A percentile compares a stretch with the other conserved stretches of the same genome.
phyloP scores from a whole-genome alignment of 2,329 filamentous ascomycete species.

The Fusarium musae region DNA sequence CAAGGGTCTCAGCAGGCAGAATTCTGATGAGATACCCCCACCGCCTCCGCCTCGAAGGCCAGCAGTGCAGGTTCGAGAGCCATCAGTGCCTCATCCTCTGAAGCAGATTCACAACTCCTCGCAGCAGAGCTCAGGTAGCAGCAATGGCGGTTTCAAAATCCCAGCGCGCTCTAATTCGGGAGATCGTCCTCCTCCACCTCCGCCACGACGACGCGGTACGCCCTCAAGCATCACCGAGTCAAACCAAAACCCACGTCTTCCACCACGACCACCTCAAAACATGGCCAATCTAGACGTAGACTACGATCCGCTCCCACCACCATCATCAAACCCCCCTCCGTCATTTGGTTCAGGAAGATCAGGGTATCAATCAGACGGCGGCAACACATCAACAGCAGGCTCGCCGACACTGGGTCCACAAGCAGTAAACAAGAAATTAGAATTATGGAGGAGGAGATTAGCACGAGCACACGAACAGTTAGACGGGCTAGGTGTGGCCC shows the following conservation, averaged over 20 bases:
- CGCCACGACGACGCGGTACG: slow-evolving; percentile 58
- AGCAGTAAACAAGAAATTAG: slow-evolving; percentile 72
- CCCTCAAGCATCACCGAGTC: slow-evolving; percentile 46
- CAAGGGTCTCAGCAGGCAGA: slow-evolving; percentile 35
- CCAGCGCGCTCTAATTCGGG: slow-evolving; percentile 23
- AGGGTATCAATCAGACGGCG: slow-evolving; percentile 46
- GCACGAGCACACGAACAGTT: slow-evolving; percentile 71
- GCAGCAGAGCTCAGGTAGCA: slow-evolving; percentile 45
- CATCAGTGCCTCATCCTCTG: slow-evolving; percentile 51
- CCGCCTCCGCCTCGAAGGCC: slow-evolving; percentile 53
- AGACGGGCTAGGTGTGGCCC: slow-evolving; percentile 70
- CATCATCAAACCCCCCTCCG: slow-evolving; percentile 40
- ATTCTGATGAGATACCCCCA: slow-evolving; percentile 42
- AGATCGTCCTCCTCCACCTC: slow-evolving; percentile 57
- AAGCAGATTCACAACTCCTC: slow-evolving; percentile 56
- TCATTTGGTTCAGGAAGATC: slow-evolving; percentile 43
- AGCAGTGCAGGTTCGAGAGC: slow-evolving; percentile 26
- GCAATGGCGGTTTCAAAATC: slow-evolving; percentile 24
- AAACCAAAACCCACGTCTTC: slow-evolving; percentile 43
- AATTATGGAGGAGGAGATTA: slow-evolving; percentile 77
- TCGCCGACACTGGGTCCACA: slow-evolving; percentile 51
- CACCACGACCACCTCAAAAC: slow-evolving; percentile 46
- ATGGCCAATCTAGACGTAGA: slow-evolving; percentile 55
- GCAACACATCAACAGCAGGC: slow-evolving; percentile 47
- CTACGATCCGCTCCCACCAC: slow-evolving; percentile 54